phyloP scores from a whole-genome alignment of 495 filamentous ascomycete species.

The Neurospora sp. region DNA sequence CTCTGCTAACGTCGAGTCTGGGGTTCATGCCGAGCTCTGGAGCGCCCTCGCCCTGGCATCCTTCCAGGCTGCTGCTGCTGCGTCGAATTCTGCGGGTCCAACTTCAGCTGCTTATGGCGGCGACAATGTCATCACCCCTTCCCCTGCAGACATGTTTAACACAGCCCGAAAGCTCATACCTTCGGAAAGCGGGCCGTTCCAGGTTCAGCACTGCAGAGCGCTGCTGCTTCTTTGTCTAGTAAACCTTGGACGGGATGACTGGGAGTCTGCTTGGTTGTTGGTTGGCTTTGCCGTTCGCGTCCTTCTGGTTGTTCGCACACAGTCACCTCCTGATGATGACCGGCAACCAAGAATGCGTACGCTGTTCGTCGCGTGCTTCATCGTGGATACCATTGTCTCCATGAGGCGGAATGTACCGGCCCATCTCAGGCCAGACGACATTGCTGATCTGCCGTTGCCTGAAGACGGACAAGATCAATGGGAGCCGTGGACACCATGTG shows the following conservation, averaged over 20 bases:
- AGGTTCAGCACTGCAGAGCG: constrained; percentile 54
- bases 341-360: constrained; percentile 35
- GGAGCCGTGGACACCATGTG: constrained; percentile 55
- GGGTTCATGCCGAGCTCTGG: constrained; percentile 56
- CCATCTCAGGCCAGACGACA: constrained; percentile 41
- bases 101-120: constrained; percentile 1
- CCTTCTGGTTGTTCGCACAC: constrained; percentile 40
- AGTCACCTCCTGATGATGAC: constrained; percentile 9
- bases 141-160: constrained; percentile 40
- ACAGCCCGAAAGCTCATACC: constrained; percentile 52
- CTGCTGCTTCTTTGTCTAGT: constrained; percentile 51
- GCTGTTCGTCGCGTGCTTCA: constrained; percentile 51
- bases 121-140: background rate
- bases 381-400: constrained; percentile 56
- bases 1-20: constrained; percentile 29
- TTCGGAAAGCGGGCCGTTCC: constrained; percentile 43
- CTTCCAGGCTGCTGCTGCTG: constrained; percentile 27
- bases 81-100: constrained; percentile 3
- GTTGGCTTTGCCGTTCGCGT: constrained; percentile 52
- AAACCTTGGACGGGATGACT: constrained; percentile 46
- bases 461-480: constrained; percentile 65
- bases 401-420: constrained; percentile 42
- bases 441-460: constrained; percentile 35
- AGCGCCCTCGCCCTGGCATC: constrained; percentile 47
- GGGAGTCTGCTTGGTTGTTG: constrained; percentile 49